Evolutionary conservation across 179 eudicot genomes (phyloP).

Genomic region (Kewa caespitosa): DNA sequence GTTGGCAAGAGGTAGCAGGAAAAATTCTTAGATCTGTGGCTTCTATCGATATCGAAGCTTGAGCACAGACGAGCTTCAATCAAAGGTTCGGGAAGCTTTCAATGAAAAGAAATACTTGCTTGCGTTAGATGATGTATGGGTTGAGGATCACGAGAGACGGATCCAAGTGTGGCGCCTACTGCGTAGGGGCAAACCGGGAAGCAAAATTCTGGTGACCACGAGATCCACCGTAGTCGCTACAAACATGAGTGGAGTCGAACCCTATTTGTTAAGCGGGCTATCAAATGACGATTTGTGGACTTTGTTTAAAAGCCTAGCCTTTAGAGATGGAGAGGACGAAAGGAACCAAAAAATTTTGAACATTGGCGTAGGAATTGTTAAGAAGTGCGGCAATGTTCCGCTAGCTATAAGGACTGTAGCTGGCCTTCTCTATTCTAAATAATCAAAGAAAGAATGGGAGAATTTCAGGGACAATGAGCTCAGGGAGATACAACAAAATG

Average conservation of each 20-base stretch:
- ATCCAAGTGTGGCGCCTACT: neutral
- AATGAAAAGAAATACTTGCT: slow-evolving; percentile 8
- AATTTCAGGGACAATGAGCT: neutral
- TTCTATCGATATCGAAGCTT: too few relatives aligned
- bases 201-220: slow-evolving; percentile 21
- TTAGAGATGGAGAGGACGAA: neutral
- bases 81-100: neutral
- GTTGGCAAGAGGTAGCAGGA: neutral
- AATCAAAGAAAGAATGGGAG: slow-evolving; percentile 8
- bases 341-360: neutral
- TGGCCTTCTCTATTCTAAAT: neutral
- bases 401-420: slow-evolving; percentile 25
- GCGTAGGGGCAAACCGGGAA: slow-evolving; percentile 10
- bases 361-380: slow-evolving; percentile 21
- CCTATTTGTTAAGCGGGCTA: slow-evolving; percentile 13
- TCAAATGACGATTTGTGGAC: slow-evolving; percentile 19
- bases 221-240: slow-evolving; percentile 11
- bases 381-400: slow-evolving; percentile 26
- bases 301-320: slow-evolving; percentile 17
- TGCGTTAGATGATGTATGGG: slow-evolving; percentile 26
- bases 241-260: neutral
- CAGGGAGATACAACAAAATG: neutral
- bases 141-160: slow-evolving; percentile 8
- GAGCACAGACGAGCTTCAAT: neutral
- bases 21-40: neutral